A percentile compares a stretch with the other conserved stretches of the same genome.
These are phyloP conservation scores for Marchantia paleacea DNA, from an alignment of 225 moss, liverwort and hornwort genomes.

Conservation along the genomic window DNA sequence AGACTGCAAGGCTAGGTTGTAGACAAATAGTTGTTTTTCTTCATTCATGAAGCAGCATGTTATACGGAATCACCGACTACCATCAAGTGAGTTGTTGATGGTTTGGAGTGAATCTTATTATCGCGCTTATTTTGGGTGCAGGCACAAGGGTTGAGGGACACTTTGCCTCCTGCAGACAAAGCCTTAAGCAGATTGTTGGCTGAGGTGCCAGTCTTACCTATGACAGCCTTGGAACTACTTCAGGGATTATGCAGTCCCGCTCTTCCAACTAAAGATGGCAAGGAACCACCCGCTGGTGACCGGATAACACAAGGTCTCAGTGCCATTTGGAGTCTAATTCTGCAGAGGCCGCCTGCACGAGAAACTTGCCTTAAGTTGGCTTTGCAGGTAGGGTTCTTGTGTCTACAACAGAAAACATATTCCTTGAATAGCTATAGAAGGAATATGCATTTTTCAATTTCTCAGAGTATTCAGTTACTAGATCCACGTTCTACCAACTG, in stretches of 20 bases:
- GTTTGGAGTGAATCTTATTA: neutral
- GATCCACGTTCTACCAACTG: neutral
- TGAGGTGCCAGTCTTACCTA: slow-evolving; percentile 87
- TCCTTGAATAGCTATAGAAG: neutral
- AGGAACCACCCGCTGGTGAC: slow-evolving; percentile 64
- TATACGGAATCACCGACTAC: neutral
- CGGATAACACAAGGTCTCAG: slow-evolving; percentile 95
- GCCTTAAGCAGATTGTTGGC: slow-evolving; percentile 84
- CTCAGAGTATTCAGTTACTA: too few species aligned
- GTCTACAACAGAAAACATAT: neutral
- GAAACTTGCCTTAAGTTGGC: slow-evolving; percentile 87
- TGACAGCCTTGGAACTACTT: slow-evolving; percentile 70
- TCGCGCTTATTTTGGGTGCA: slow-evolving; percentile 26
- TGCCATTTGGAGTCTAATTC: slow-evolving; percentile 94
- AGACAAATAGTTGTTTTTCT: neutral
- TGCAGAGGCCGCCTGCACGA: slow-evolving; percentile 91
- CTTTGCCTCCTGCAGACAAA: slow-evolving; percentile 81
- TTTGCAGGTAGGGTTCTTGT: slow-evolving; percentile 51
- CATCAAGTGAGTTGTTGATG: neutral
- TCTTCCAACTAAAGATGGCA: slow-evolving; percentile 48
- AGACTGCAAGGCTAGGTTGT: neutral
- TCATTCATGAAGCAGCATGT: neutral
- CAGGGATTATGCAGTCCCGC: slow-evolving; percentile 86
- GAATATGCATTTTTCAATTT: too few species aligned
- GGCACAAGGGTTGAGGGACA: slow-evolving; percentile 94